Evolutionary conservation across 805 yeast species (phyloP).

Genomic region (Starmerella stigmatis): DNA sequence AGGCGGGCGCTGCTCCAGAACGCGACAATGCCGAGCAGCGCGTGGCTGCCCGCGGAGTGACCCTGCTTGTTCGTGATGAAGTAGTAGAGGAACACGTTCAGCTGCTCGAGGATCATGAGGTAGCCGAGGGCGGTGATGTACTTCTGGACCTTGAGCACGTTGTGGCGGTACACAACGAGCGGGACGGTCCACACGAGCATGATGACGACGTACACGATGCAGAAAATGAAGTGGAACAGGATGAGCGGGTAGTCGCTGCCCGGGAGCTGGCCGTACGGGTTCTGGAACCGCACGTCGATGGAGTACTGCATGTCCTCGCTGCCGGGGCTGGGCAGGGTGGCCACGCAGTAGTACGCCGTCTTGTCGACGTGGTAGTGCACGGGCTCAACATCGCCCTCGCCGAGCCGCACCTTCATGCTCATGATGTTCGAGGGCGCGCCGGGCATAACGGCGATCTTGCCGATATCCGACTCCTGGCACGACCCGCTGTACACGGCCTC

Average conservation of each 20-base stretch:
- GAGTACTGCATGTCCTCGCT: constrained; percentile 37
- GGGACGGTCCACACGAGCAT: constrained; percentile 77
- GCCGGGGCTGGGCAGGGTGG: constrained; percentile 45
- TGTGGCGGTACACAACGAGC: constrained; percentile 74
- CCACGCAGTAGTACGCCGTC: constrained; percentile 90
- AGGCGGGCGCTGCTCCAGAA: constrained; percentile 69
- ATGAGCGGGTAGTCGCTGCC: constrained; percentile 87
- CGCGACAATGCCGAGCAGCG: constrained; percentile 68
- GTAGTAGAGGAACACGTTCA: constrained; percentile 84
- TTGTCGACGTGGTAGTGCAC: constrained; percentile 52
- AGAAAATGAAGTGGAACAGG: constrained; percentile 76
- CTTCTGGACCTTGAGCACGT: constrained; percentile 79
- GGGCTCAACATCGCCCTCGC: constrained; percentile 43
- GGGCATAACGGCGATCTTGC: constrained; percentile 48
- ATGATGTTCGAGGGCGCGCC: constrained; percentile 30
- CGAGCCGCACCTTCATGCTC: constrained; percentile 44
- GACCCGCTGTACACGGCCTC: constrained; percentile 44
- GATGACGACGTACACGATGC: constrained; percentile 72
- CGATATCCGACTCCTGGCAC: constrained; percentile 47
- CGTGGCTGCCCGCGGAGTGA: constrained; percentile 45
- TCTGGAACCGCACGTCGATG: constrained; percentile 72
- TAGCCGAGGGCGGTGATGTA: constrained; percentile 78
- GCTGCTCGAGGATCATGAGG: constrained; percentile 72
- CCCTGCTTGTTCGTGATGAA: constrained; percentile 65
- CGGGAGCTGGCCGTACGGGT: constrained; percentile 80